Conservation (phyloP, 805 yeast genomes). For the Middelhovenomyces tepae region DNA sequence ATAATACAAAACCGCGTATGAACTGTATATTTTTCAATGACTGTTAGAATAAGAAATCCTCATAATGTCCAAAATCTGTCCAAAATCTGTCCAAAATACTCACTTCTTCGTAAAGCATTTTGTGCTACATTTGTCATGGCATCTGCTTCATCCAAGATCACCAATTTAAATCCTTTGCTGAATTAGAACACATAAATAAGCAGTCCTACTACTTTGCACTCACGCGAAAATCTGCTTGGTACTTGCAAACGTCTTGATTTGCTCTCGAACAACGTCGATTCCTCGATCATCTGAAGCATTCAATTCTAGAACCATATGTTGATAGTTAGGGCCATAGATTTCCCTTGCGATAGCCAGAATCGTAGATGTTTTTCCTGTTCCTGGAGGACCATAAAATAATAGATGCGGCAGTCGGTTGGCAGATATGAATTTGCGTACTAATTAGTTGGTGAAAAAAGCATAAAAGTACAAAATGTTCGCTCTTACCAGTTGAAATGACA, state of each 20-base stretch:
- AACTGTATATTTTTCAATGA: conserved; percentile 86
- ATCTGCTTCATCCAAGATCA: conserved; percentile 94
- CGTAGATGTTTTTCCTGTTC: conserved; percentile 88
- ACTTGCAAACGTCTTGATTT: conserved; percentile 91
- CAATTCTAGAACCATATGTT: conserved; percentile 85
- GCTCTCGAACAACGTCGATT: conserved; percentile 95
- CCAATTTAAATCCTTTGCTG: conserved; percentile 74
- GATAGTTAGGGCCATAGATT: conserved; percentile 72
- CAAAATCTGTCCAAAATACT: conserved; percentile 52
- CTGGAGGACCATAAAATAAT: conserved; percentile 92
- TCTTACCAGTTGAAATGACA: conserved; percentile 56
- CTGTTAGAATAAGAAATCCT: too few species aligned
- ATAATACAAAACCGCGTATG: conserved; percentile 92
- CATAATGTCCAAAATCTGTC: neutral
- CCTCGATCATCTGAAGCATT: conserved; percentile 98
- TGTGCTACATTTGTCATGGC: conserved; percentile 98
- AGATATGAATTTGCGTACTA: conserved; percentile 68
- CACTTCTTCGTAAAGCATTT: conserved; percentile 85
- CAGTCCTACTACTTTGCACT: conserved; percentile 2
- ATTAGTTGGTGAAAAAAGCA: conserved; percentile 1
- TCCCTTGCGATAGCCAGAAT: conserved; percentile 81
- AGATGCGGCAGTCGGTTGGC: conserved; percentile 84
- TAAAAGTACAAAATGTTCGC: too few species aligned
- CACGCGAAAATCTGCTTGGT: conserved; percentile 78
- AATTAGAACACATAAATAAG: conserved; percentile 5